Conservation (phyloP, 2,329 filamentous ascomycete genomes). For the Exophiala xenobiotica region DNA sequence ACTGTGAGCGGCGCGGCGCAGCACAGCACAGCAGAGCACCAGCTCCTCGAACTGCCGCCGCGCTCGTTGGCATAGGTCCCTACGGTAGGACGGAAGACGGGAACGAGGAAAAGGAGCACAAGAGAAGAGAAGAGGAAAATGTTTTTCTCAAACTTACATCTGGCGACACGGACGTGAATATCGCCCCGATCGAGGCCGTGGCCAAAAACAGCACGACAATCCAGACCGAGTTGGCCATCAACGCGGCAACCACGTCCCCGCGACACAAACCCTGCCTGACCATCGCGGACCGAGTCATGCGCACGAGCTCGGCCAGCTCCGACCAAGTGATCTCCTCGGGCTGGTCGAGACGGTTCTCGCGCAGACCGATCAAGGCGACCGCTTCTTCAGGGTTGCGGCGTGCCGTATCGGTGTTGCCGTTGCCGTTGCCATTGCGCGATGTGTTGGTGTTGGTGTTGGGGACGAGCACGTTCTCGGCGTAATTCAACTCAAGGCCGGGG, state of each 20-base stretch:
- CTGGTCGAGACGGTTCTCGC: constrained; percentile 36
- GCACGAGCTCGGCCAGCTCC: constrained; percentile 38
- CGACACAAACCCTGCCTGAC: constrained; percentile 37
- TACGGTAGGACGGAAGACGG: too few relatives aligned
- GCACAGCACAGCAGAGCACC: too few relatives aligned
- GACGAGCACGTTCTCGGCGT: constrained; percentile 41
- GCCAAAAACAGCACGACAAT: constrained; percentile 43
- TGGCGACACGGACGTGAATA: constrained; percentile 45
- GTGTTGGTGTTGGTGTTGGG: constrained; percentile 36
- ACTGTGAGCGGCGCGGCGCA: too few relatives aligned
- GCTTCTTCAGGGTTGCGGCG: too few relatives aligned
- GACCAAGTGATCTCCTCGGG: constrained; percentile 38
- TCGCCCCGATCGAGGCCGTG: constrained; percentile 41
- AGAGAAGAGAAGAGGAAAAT: too few relatives aligned
- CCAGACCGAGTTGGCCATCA: constrained; percentile 43
- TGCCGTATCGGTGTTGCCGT: too few relatives aligned
- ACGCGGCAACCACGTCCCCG: constrained; percentile 41
- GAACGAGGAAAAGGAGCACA: too few relatives aligned
- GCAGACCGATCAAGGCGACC: constrained; percentile 42
- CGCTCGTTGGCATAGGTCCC: too few relatives aligned
- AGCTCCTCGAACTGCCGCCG: too few relatives aligned
- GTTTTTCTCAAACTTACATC: too few relatives aligned
- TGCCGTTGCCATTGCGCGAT: too few relatives aligned
- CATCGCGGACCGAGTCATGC: constrained; percentile 39
- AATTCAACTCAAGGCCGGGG: constrained; percentile 37